Evolutionary conservation across 352 stramenopile genomes (phyloP).

Genomic region (Aphanomyces cochlioides): DNA sequence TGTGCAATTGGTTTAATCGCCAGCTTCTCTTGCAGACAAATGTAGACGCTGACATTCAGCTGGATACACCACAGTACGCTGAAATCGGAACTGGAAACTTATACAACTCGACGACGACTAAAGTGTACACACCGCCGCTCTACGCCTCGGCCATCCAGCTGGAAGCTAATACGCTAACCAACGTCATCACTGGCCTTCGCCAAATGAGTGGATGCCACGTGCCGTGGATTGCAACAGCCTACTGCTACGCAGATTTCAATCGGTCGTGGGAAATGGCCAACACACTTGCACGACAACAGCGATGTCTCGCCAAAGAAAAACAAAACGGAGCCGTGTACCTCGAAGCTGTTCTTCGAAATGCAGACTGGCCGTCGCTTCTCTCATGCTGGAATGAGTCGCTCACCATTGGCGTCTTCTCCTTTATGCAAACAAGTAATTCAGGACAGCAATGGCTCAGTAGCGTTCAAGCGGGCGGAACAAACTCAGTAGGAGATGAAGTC

Average conservation of each 20-base stretch:
- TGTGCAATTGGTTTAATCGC: slow-evolving; percentile 24
- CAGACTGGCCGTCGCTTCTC: neutral
- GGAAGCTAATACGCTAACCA: slow-evolving; percentile 15
- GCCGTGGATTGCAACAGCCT: slow-evolving; percentile 17
- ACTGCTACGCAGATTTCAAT: slow-evolving; percentile 22
- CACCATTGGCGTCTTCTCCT: neutral
- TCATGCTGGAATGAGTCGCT: slow-evolving; percentile 5
- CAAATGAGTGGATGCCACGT: slow-evolving; percentile 10
- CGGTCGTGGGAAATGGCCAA: slow-evolving; percentile 10
- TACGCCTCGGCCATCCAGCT: slow-evolving; percentile 10
- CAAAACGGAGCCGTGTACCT: slow-evolving; percentile 16
- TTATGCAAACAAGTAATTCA: neutral
- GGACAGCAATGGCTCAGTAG: neutral
- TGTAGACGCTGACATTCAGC: neutral
- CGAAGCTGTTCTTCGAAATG: slow-evolving; percentile 21
- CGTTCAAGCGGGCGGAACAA: neutral
- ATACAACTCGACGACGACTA: neutral
- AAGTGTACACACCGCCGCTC: neutral
- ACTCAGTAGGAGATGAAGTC: slow-evolving; percentile 3
- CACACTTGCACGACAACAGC: neutral
- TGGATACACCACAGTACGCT: neutral
- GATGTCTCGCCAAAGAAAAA: slow-evolving; percentile 1
- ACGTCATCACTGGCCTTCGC: slow-evolving; percentile 18
- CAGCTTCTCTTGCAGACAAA: neutral
- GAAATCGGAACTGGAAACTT: neutral